Evolutionary conservation across 2,329 filamentous ascomycete species (phyloP), one percentile per base, ranked within the genome.

Genomic region (Phyllosticta citriasiana): DNA sequence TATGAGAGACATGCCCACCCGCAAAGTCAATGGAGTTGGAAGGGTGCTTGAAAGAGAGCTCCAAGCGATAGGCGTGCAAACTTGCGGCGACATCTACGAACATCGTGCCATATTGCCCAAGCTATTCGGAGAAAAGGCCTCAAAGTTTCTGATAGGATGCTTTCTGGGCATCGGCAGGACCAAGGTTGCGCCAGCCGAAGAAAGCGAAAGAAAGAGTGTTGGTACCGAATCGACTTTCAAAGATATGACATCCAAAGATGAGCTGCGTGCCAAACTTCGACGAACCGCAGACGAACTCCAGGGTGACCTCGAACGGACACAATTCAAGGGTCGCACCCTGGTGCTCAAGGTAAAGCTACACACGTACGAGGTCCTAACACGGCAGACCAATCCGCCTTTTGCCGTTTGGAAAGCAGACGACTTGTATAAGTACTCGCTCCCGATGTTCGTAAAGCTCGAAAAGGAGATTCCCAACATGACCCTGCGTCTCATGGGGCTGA

Each of bases 11-110:
- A 78, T 99, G 25, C 87, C 92, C 0, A 91, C 91, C 0, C 83
- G 94, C 35, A 97, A 97, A 70, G 89, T 97, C 53, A 97, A 97
- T 66, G 94, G 94, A 0, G 84, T 99, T n/a, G 94, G 94, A 0
- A 84, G 94, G 24, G 94, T 97, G 0, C 87, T 97, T 64, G 94
- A 97, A 74, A 84, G 94, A 61, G 91, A 99, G 71, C 82, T 99
- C 1, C 84, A 89, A 53, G 90, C 93, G 3, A 86, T 97, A 54
- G 92, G 92, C 0, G 82, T 97, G 67, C 88, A 88, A 70, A 94
- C 86, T 0, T 97, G 92, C 69, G 91, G 91, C 2, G 91, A 97
- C 66, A 88, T 97, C 4, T 95, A 91, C 69, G 75, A 80, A 0
- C 82, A 93, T 25, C 84, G 94, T 8, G 85, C 88, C 19, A 86